A percentile compares a stretch with the other conserved stretches of the same genome.
Evolutionary conservation across 2,329 filamentous ascomycete genomes (phyloP).

Genomic region (Chaetoscypha palmicola): DNA sequence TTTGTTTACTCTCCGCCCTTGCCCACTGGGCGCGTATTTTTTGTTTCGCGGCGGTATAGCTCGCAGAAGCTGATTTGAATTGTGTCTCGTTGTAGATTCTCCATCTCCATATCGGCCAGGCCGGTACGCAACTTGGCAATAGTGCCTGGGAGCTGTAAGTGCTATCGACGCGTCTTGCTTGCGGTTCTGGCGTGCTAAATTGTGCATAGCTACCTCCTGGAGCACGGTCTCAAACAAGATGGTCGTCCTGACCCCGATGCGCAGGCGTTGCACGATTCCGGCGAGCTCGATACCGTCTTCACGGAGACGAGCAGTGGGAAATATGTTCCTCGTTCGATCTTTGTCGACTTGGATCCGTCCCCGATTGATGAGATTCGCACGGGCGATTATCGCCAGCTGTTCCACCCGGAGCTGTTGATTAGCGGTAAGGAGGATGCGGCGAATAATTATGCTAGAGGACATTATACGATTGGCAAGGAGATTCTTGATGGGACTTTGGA

Average conservation of each 20-base stretch:
- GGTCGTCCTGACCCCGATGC: constrained; percentile 50
- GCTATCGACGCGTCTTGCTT: constrained; percentile 4
- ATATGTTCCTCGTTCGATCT: constrained; percentile 62
- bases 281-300: constrained; percentile 60
- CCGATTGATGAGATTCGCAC: constrained; percentile 62
- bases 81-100: constrained; percentile 42
- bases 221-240: constrained; percentile 56
- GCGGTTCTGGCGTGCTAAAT: constrained; percentile 5
- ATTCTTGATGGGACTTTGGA: constrained; percentile 57
- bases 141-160: constrained; percentile 63
- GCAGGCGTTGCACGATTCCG: constrained; percentile 44
- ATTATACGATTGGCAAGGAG: constrained; percentile 64
- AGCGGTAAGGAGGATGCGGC: constrained; percentile 64
- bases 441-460: constrained; percentile 63
- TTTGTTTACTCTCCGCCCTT: constrained; percentile 11
- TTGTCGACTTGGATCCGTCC: constrained; percentile 60
- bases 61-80: constrained; percentile 4
- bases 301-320: constrained; percentile 57
- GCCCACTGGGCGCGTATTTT: not conserved
- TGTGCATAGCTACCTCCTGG: constrained; percentile 51
- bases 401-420: constrained; percentile 59
- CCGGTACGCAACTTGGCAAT: constrained; percentile 61
- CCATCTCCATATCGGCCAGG: constrained; percentile 63
- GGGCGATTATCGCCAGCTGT: constrained; percentile 54
- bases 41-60: not conserved